phyloP scores from a whole-genome alignment of 768 basidiomycete genomes.

The Leccinum imitatum region DNA sequence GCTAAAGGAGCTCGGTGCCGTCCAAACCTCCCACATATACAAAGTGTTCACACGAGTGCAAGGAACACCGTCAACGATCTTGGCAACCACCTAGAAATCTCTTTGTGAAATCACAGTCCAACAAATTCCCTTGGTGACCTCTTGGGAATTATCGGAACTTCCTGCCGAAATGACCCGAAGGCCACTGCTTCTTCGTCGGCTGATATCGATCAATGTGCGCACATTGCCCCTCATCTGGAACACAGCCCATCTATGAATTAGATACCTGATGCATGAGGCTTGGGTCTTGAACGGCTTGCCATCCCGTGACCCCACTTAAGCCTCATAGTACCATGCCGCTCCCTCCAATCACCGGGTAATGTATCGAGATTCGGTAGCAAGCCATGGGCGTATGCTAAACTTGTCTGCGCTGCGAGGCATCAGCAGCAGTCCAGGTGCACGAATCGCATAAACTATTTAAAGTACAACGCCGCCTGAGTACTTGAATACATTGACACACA shows the following conservation, averaged over 20 bases:
- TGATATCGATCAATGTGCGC: too few relatives aligned
- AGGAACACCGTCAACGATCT: too few relatives aligned
- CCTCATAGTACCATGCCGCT: neutral
- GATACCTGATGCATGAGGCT: too few relatives aligned
- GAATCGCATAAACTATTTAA: constrained; percentile 66
- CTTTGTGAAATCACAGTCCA: neutral
- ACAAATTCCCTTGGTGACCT: neutral
- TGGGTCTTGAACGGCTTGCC: neutral
- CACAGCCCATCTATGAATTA: too few relatives aligned
- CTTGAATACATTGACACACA: neutral
- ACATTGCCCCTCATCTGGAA: too few relatives aligned
- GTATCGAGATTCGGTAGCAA: constrained; percentile 36
- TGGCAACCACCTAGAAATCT: too few relatives aligned
- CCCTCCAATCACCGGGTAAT: constrained; percentile 37
- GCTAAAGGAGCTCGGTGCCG: too few relatives aligned
- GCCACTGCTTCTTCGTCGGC: neutral
- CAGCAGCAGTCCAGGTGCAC: constrained; percentile 52
- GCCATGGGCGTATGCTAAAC: too few relatives aligned
- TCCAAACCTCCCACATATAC: neutral
- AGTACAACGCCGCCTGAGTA: neutral
- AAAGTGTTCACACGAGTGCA: neutral
- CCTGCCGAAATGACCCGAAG: neutral
- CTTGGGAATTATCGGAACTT: neutral
- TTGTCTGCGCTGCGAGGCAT: constrained; percentile 11
- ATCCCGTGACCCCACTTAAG: neutral